Conservation (phyloP, 2,329 filamentous ascomycete genomes). For the Alternaria hordeiaustralica region DNA sequence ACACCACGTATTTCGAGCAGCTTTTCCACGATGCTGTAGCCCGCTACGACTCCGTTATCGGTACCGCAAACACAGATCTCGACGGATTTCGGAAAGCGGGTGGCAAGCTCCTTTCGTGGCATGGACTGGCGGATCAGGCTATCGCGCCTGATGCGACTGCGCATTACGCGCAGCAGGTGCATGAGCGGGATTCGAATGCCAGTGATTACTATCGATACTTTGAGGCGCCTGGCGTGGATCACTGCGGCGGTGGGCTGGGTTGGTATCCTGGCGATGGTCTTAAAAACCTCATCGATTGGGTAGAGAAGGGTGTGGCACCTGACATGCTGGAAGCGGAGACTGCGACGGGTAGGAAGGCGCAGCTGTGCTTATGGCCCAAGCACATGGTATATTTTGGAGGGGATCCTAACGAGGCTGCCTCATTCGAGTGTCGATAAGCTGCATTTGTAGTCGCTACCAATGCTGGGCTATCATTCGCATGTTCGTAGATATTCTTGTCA, state of each 20-base stretch:
- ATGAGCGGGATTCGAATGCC: constrained; percentile 15
- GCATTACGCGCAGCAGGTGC: constrained; percentile 18
- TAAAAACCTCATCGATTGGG: constrained; percentile 34
- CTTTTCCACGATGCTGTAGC: constrained; percentile 14
- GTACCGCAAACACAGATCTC: constrained; percentile 16
- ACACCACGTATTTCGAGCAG: constrained; percentile 9
- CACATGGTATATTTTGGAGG: constrained; percentile 17
- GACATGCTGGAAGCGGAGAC: constrained; percentile 23
- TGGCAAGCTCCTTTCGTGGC: constrained; percentile 32
- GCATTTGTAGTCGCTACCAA: too few relatives aligned
- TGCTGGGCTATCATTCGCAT: too few relatives aligned
- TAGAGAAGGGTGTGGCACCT: constrained; percentile 34
- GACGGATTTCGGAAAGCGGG: constrained; percentile 19
- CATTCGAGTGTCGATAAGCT: constrained; percentile 9
- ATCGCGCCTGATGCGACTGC: constrained; percentile 20
- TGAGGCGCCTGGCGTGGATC: constrained; percentile 38
- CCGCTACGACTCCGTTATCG: constrained; percentile 19
- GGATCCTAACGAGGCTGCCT: not conserved
- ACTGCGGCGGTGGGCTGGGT: constrained; percentile 32
- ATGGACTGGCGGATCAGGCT: constrained; percentile 23
- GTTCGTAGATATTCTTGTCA: too few relatives aligned
- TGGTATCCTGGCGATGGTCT: constrained; percentile 29
- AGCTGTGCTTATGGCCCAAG: constrained; percentile 25
- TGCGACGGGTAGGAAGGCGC: not conserved
- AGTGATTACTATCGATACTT: constrained; percentile 39